Conservation (phyloP, 495 filamentous ascomycete genomes). For the Bombardia bombarda region DNA sequence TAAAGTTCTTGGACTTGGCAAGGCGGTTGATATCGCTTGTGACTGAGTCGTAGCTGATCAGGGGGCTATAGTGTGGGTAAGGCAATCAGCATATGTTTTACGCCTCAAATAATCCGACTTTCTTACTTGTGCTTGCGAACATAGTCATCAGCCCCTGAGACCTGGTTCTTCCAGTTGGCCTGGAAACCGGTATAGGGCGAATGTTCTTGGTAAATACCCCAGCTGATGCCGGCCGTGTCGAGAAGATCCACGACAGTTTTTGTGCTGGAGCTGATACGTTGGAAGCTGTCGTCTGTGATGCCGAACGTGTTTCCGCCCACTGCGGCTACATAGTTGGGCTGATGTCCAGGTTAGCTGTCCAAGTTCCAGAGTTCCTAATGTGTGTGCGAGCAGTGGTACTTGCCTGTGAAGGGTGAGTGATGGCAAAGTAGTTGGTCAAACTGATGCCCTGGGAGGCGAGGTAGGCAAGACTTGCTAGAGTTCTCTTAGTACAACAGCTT, state of each 20-base stretch:
- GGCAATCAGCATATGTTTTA: not conserved
- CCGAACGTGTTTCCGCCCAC: conserved; percentile 60
- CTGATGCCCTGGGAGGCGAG: conserved; percentile 56
- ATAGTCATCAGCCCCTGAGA: conserved; percentile 50
- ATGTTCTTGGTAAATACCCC: conserved; percentile 64
- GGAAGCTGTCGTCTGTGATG: conserved; percentile 58
- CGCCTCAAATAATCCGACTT: not conserved
- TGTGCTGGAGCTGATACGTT: conserved; percentile 48
- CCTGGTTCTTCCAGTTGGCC: conserved; percentile 48
- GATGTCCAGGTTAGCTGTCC: conserved; percentile 29
- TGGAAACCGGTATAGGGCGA: conserved; percentile 62
- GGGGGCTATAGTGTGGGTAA: conserved; percentile 24
- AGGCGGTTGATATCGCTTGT: conserved; percentile 45
- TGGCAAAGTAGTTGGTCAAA: conserved; percentile 54
- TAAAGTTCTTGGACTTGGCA: conserved; percentile 60
- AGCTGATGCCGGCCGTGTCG: conserved; percentile 58
- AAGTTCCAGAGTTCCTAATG: not conserved
- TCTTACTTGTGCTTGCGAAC: conserved; percentile 66
- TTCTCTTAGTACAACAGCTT: too few relatives aligned
- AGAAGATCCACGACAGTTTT: conserved; percentile 64
- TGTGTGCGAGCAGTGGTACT: too few relatives aligned
- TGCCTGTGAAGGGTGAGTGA: not conserved
- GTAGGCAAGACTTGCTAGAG: conserved; percentile 26
- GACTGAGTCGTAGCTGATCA: conserved; percentile 52
- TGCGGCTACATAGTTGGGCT: conserved; percentile 63